Base-by-base conservation (phyloP, 306 rosid species). In the Vachellia pachyceras region DNA sequence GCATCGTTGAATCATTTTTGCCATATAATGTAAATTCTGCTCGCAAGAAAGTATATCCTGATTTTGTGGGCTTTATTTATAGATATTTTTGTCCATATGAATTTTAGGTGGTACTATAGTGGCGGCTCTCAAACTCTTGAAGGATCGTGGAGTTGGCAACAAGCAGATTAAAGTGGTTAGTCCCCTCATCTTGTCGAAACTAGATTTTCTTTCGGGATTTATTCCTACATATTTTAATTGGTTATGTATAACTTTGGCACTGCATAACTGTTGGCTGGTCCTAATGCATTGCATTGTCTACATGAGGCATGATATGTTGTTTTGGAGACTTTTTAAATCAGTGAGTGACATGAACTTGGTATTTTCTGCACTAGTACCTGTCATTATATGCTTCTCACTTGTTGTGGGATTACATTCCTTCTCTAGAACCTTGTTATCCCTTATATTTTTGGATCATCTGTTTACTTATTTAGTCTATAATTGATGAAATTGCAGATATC, bases 91-190 rank as follows among this genome's bases (percentile, higher is more conserved):
- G 65, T 50, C 13, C 17, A 36, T 49, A 69, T 80, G 78, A 82
- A 83, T 85, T 77, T 57, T 77, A 95, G 99, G 99, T 75, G 98
- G 98, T 75, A 95, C 98, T 44, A 85, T 95, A 76, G 91, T 91
- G 75, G 97, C 94, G 25, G 97, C 98, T 60, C 40, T 95, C 46
- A 73, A 52, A 50, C 94, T 95, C 69, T 67, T 95, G 46, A 91
- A 90, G 90, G 94, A 95, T 55, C 89, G 88, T 22, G 98, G 98
- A 82, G 82, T 90, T 57, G 72, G 76, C 75, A 90, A 90, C 87
- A 88, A 88, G 82, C 97, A 91, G 70, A 90, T 95, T 61, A 93
- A 89, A 95, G 96, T 95, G 90, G 99, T 95, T 76, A 74, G 29
- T 57, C 54, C 33, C 33, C 63, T 10, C 15, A 44, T 79, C 73